Evolutionary conservation across 2,329 filamentous ascomycete genomes (phyloP), one percentile per base, ranked within the genome.

Genomic region (Rhytidhysteron rufulum): DNA sequence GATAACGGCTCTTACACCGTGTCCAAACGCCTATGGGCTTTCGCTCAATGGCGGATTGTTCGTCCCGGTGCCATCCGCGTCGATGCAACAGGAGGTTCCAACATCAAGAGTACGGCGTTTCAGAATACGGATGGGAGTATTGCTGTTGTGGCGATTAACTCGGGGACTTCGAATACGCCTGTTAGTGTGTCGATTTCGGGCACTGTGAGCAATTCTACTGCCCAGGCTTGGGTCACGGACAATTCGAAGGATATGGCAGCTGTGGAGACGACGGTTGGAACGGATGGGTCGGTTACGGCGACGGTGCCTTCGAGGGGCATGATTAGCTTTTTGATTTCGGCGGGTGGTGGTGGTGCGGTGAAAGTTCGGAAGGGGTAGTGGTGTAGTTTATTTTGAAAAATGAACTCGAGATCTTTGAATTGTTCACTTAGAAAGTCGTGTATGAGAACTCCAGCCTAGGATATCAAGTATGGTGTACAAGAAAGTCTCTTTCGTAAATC

Each of bases 1-100:
- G 60, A 63, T 13, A 55, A 57, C 15, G 61, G 63, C 34, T 51
- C 44, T 25, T 62, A 65, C 33, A 50, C 51, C 6, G 57, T 65
- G 5, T 57, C 53, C 16, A 65, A 63, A 42, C 53, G 63, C 5
- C 55, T 70, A 4, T 70, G 66, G 65, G 67, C 68, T 1, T 68
- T 69, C 40, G 68, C 66, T 9, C 62, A 65, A 46, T 71, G 58
- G 42, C 52, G 63, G 18, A 58, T 66, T 41, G 62, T 70, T 13
- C 45, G 66, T n/a, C 65, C 63, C 2, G 65, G 63, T n/a, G 65
- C 67, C 5, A 49, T 57, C 13, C 54, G 67, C 5, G 47, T 71
- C 24, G 62, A 53, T 5, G 57, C 61, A 1, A 46, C 46, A 4
- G 61, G 63, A 4, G 54, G 54, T 4, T 47, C 45, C 5, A 55